Base-by-base conservation (phyloP, 2,329 filamentous ascomycete species). In the Colletotrichum horii region DNA sequence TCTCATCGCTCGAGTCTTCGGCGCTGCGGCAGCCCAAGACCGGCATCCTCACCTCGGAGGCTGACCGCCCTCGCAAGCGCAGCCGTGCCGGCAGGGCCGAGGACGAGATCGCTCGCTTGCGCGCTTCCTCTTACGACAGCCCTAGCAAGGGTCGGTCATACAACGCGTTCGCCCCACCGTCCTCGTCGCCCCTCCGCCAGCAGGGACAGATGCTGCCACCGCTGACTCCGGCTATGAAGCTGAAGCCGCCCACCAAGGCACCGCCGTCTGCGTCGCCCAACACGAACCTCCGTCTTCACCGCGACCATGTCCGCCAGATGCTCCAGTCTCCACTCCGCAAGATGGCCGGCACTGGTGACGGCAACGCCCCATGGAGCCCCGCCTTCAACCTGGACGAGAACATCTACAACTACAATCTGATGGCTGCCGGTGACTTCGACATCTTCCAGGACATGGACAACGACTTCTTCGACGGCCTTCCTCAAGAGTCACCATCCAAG, bases 1-100 rank as follows among this genome's bases (percentile, higher is more conserved):
- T 98, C 83, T 98, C 97, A 2, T 98, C 96, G 0, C 90, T 98
- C 22, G 96, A 98, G 80, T 98, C 97, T 4, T 98, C 97, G 0
- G 95, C 91, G 16, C 91, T 95, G 83, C 92, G 96, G 75, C 93
- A 94, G 64, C 90, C 91, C 78, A 88, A 91, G 76, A 87, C 87
- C 19, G 88, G 91, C 72, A 88, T 95, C 22, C 89, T 95, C 58
- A 95, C 93, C 6, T 96, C 95, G 0, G 96, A 97, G 80, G 91
- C 93, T 68, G 94, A 96, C 79, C 93, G 93, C n/a, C 94, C 94
- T 66, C 91, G 92, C 71, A 97, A 96, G 87, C 94, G 95, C 76
- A 68, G 48, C 52, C 77, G 77, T 34, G 71, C 72, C 12, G 72
- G 72, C 62, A 94, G 96, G 76, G 97, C 97, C 19, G 97, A 98